Evolutionary conservation across 208 protist genomes (phyloP).

Genomic region (Endotrypanum monterogeii): DNA sequence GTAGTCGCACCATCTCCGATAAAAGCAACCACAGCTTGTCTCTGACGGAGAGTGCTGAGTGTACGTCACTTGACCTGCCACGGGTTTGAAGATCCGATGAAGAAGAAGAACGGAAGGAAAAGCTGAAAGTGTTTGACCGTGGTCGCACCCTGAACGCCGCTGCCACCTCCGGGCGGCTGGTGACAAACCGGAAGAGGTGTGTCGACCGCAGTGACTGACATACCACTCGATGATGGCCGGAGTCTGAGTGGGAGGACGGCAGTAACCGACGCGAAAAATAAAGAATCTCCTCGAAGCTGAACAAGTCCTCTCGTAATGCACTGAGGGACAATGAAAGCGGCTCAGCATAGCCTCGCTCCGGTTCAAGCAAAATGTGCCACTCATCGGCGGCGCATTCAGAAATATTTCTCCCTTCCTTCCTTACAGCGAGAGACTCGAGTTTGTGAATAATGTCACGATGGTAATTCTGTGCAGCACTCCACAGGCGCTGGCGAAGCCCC

Average conservation of each 20-base stretch:
- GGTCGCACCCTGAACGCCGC: not conserved
- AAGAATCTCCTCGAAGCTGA: conserved; percentile 3
- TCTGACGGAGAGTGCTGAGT: not conserved
- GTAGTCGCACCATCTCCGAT: conserved; percentile 34
- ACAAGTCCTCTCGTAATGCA: not conserved
- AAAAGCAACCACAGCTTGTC: conserved; percentile 30
- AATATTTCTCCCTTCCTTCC: not conserved
- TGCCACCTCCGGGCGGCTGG: not conserved
- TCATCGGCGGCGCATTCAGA: not conserved
- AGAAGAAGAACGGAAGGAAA: not conserved
- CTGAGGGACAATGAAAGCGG: not conserved
- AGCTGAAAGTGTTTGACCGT: not conserved
- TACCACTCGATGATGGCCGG: not conserved
- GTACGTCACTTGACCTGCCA: not conserved
- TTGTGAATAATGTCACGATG: conserved; percentile 10
- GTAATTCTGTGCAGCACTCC: conserved; percentile 19
- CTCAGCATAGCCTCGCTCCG: not conserved
- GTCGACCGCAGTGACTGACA: conserved; percentile 1
- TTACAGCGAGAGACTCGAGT: not conserved
- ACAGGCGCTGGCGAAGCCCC: conserved; percentile 16
- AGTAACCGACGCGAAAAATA: not conserved
- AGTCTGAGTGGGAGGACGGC: not conserved
- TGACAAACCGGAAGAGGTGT: conserved; percentile 9
- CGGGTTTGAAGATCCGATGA: not conserved
- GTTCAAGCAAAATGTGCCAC: not conserved